Base-by-base conservation (phyloP, 352 stramenopile genomes). In the Globisporangium spinosum region DNA sequence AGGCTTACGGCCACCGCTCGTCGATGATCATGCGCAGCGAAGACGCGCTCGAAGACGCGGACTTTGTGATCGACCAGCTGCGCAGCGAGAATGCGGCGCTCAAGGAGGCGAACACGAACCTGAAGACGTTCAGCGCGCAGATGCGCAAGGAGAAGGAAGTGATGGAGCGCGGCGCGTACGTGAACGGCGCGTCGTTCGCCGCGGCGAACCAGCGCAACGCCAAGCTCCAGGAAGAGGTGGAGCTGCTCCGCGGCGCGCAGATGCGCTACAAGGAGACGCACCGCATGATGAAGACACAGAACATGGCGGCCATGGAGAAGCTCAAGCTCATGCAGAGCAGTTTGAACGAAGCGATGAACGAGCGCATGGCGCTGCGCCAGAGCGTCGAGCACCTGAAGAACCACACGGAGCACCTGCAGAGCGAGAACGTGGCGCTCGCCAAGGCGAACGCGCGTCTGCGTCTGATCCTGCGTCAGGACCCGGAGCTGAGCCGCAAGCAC, bases 101-200 rank as follows among this genome's bases (percentile, higher is more conserved):
- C n/a, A 96, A 94, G 72, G 89, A 96, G 60, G 80, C 82, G 15
- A 95, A 89, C 64, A 89, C 75, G 27, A 89, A 91, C 72, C 58
- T 96, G n/a, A 96, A 96, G 75, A 80, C 82, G 10, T 93, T 88
- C 62, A 89, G 88, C 53, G 80, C 79, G 38, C 80, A 91, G 74
- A 78, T 96, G 27, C 87, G 87, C 62, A 96, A 96, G 76, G 89
- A 96, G 71, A 96, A 96, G 72, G 88, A 95, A 51, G 83, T 91
- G 23, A 94, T 96, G 87, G 88, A 96, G 70, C 87, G 88, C 70
- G 88, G 88, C 13, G 87, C 86, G 27, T 94, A 94, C 65, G 88
- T 95, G 47, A 95, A 95, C 49, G 88, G 88, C 60, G 88, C 88
- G 53, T 94, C 87, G 22, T 96, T 96, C 61, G 82, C 86, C 0